A percentile compares a stretch with the other conserved stretches of the same genome.
phyloP scores from a whole-genome alignment of 768 basidiomycete species.

The Pulveroboletus frians region DNA sequence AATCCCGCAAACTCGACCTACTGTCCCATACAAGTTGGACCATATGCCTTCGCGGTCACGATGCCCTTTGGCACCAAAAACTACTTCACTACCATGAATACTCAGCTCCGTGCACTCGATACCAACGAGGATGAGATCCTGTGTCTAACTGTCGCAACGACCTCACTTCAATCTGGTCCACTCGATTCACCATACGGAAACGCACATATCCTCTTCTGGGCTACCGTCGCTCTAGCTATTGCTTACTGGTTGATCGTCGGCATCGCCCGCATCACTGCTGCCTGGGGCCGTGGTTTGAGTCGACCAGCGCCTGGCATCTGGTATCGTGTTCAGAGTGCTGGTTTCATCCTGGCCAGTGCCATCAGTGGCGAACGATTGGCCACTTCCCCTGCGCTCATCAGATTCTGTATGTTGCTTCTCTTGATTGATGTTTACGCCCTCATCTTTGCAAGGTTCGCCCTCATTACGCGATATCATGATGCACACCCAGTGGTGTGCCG shows the following conservation, averaged over 20 bases:
- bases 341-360: conserved; percentile 87
- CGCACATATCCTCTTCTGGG: conserved; percentile 67
- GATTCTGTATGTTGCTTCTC: conserved; percentile 64
- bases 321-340: conserved; percentile 73
- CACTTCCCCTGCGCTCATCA: conserved; percentile 76
- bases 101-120: conserved; percentile 85
- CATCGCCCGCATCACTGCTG: conserved; percentile 75
- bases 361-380: conserved; percentile 88
- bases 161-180: conserved; percentile 63
- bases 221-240: conserved; percentile 64
- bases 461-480: conserved; percentile 88
- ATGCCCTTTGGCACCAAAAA: conserved; percentile 62
- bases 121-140: conserved; percentile 75
- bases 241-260: conserved; percentile 81
- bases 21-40: conserved; percentile 77
- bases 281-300: conserved; percentile 69
- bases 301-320: conserved; percentile 58
- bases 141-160: conserved; percentile 74
- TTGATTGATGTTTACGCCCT: conserved; percentile 10
- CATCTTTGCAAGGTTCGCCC: conserved; percentile 64
- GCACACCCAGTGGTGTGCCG: conserved; percentile 89
- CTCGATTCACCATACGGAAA: conserved; percentile 57
- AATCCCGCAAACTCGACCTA: conserved; percentile 38
- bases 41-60: conserved; percentile 74
- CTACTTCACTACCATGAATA: conserved; percentile 77